Evolutionary conservation across 352 stramenopile genomes (phyloP), one percentile per base, ranked within the genome.

Genomic region (Phytophthora citricola): DNA sequence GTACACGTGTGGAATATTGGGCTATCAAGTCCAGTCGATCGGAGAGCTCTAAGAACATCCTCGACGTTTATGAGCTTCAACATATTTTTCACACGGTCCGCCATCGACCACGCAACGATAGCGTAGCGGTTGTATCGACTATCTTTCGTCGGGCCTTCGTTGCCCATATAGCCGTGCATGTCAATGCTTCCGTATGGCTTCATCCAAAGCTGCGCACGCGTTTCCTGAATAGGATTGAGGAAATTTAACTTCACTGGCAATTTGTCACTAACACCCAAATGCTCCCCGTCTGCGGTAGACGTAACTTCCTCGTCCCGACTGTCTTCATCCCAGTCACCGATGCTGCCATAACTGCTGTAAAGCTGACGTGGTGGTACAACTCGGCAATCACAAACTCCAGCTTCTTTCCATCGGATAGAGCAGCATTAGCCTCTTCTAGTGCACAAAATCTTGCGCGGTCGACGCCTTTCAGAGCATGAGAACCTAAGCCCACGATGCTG

Each of bases 201-300:
- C 5, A 45, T 39, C 69, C 69, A 76, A 2, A 73, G 10, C 9
- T 65, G 41, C 1, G 44, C 45, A 12, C 55, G 20, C 2, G 58
- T 63, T 43, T 66, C 59, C 11, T 61, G 58, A 2, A 45, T 48
- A 1, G 63, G 69, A 47, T 76, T 76, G n/a, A 73, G 34, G 14
- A 75, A 51, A 15, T 74, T 67, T 11, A 31, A 43, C 32, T 41
- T 50, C 11, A 50, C 44, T n/a, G 44, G 8, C 17, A 47, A 5
- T 5, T 47, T 27, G 44, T 31, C 44, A 12, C 44, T n/a, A 31
- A 20, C 2, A 27, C 24, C 20, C 29, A 36, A 26, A 14, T 8
- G 5, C 7, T 17, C 12, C 29, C 44, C 44, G n/a, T 50, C 24
- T 15, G 24, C 17, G 17, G 17, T 20, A 20, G 17, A 50, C 12